Evolutionary conservation across 345 rosid species (phyloP), one percentile per base, ranked within the genome.

Genomic region (Diplotaxis tenuifolia): DNA sequence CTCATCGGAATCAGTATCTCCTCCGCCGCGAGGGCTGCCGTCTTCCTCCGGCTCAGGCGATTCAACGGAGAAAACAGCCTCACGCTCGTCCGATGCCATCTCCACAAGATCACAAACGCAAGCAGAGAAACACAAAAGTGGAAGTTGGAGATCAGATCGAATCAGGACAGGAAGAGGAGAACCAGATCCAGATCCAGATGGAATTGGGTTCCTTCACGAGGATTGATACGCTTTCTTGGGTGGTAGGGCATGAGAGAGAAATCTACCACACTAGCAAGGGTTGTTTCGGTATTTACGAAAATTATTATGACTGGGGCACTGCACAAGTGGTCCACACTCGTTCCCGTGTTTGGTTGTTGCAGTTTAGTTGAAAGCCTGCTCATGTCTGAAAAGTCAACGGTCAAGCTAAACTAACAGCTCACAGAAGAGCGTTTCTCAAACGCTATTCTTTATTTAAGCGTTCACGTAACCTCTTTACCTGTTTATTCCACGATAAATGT

Each of bases 71-170:
- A 85, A 85, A 50, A 81, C 87, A 79, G 80, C 50, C 81, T 78
- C 87, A 83, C 82, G 65, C 61, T 83, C 87, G 66, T 78, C 80
- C 4, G 90, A 88, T 40, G 93, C 79, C 96, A 92, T 87, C 31
- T 16, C 14, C 23, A 32, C 16, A 4, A 22, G 18, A 15, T 4
- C 62, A 15, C 9, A 32, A 52, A 68, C 58, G 12, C 3, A 67
- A n/a, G 67, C 12, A 47, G 10, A 61, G 22, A 10, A 3, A 14
- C 54, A 0, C 0, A 31, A 16, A n/a, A 57, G 53, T 14, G 22
- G 38, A 10, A 73, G 6, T 16, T 36, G 49, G 69, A 18, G 49
- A 40, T 38, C 12, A 4, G 69, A 38, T 40, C 31, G 58, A 56
- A 62, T 52, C 61, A 25, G 64, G 45, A 60, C 47, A 23, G 7